Evolutionary conservation across 2,329 filamentous ascomycete species (phyloP).

Genomic region (Penicillium sp.): DNA sequence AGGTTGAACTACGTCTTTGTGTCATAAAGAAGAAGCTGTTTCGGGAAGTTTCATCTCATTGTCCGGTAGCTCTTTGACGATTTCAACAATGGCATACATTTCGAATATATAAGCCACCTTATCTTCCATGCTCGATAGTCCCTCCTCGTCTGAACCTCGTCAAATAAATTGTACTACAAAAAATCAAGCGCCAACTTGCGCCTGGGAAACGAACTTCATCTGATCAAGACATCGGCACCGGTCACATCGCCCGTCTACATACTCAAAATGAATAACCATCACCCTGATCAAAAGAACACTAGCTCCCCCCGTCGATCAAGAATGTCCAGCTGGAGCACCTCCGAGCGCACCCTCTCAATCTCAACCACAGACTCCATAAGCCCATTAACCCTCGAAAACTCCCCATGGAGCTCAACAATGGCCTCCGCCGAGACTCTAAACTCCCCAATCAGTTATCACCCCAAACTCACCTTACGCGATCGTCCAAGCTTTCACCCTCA

Average conservation of each 20-base stretch:
- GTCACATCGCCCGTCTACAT: neutral
- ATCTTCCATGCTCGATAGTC: neutral
- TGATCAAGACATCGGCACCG: neutral
- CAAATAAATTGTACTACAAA: neutral
- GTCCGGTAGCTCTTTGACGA: conserved; percentile 12
- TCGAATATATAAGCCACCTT: conserved; percentile 8
- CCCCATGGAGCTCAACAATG: neutral
- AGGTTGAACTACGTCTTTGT: conserved; percentile 4
- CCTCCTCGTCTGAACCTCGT: neutral
- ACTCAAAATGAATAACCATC: neutral
- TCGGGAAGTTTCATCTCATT: conserved; percentile 16
- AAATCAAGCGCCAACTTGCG: neutral
- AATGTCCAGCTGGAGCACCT: neutral
- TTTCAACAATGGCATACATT: conserved; percentile 7
- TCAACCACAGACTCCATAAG: neutral
- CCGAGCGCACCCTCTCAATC: conserved; percentile 2
- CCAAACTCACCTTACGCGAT: neutral
- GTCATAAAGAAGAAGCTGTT: conserved; percentile 6
- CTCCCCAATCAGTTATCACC: neutral
- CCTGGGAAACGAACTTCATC: neutral
- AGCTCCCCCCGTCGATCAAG: neutral
- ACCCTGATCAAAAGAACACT: neutral
- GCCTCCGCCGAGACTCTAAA: neutral
- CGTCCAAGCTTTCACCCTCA: conserved; percentile 1
- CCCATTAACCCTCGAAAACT: neutral